Base-by-base conservation (phyloP, 495 filamentous ascomycete genomes). In the Neurospora sp. region DNA sequence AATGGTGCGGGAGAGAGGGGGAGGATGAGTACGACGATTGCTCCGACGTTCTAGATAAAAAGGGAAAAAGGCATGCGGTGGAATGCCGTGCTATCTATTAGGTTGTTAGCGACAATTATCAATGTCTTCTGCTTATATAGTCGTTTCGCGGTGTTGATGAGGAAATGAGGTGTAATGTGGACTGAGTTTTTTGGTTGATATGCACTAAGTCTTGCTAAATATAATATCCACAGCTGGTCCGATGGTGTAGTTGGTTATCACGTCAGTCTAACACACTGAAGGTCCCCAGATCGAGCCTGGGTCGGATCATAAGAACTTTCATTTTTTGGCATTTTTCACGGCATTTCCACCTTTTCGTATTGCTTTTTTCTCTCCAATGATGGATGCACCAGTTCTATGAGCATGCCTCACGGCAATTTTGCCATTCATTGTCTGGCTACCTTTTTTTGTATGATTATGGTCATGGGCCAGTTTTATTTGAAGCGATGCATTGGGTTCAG, bases 11-110 rank as follows among this genome's bases (percentile, higher is more conserved):
- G 36, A 9, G 59, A 11, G 13, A 69, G n/a, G 9, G 69, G 48
- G 42, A 71, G 69, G 45, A 39, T 70, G 74, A 69, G 66, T 5
- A 31, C 71, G 28, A 73, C 40, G 39, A n/a, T 77, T 72, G 73
- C 69, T 7, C 75, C 75, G 0, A 77, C 73, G 21, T 77, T 77
- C 69, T 77, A 48, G 10, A 8, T 45, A 2, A 45, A 2, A 8
- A n/a, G 3, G 0, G 5, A 42, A 42, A 42, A 6, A 21, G 7
- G 43, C 19, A n/a, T 45, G n/a, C 8, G 0, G 39, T 13, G 11
- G 5, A 45, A n/a, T 8, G 15, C 6, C 1, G 17, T 48, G n/a
- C 9, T 0, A 48, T 48, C 9, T n/a, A 43, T 48, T 5, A 38
- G n/a, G 3, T 10, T 13, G 4, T 59, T 48, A 59, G 24, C 13